phyloP scores from a whole-genome alignment of 768 basidiomycete species.

The Gloeophyllum trabeum region DNA sequence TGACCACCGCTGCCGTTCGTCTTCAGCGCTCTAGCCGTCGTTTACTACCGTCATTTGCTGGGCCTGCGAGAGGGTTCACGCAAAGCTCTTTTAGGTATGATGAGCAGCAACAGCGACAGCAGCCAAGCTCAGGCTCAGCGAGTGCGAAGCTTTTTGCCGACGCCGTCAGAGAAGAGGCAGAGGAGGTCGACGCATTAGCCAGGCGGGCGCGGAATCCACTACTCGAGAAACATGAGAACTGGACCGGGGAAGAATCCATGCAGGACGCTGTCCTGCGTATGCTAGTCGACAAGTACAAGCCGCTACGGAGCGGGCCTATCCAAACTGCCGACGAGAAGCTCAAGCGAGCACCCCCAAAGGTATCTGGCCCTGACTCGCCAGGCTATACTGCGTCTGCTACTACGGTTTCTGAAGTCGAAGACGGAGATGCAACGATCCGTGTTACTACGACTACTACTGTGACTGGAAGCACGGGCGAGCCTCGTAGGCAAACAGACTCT shows the following conservation, averaged over 20 bases:
- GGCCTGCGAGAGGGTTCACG: no score
- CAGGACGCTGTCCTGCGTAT: conserved; percentile 69
- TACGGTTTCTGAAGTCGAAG: conserved; percentile 7
- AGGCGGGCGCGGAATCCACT: conserved; percentile 9
- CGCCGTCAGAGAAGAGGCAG: conserved; percentile 41
- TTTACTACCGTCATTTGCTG: no score
- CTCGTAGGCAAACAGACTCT: conserved; percentile 10
- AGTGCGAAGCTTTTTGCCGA: conserved; percentile 59
- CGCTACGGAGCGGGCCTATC: conserved; percentile 51
- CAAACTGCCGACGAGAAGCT: conserved; percentile 57
- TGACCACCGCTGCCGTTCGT: no score
- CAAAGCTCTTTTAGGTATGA: no score
- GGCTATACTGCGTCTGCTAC: no score
- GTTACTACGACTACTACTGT: conserved; percentile 5
- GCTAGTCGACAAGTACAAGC: conserved; percentile 83
- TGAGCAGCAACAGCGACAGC: no score
- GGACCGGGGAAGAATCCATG: conserved; percentile 68
- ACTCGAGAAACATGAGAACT: conserved; percentile 43
- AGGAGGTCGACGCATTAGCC: conserved; percentile 13
- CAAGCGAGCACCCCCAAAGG: conserved; percentile 32
- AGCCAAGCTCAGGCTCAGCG: no score
- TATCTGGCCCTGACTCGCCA: conserved; percentile 17
- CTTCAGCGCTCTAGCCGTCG: no score
- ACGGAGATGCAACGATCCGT: conserved; percentile 1
- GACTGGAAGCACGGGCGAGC: conserved; percentile 4